Evolutionary conservation across 2,329 filamentous ascomycete genomes (phyloP), one percentile per base, ranked within the genome.

Genomic region (Colletotrichum filicis): DNA sequence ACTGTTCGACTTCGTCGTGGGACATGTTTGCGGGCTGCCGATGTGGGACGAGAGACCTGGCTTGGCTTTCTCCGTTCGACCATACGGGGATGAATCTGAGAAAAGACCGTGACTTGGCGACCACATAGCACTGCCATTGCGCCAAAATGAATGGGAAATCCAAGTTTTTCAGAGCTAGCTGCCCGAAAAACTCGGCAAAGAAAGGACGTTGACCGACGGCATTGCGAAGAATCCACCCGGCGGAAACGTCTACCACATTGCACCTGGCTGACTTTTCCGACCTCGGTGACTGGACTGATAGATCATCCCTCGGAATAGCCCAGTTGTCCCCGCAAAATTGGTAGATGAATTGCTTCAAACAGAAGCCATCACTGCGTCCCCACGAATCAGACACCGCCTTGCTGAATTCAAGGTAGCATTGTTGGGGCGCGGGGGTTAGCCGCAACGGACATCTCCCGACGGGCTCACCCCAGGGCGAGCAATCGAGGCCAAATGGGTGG

Each of bases 231-330:
- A 16, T 65, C 11, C 24, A 55, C 30, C 55, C 60, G 26, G 19
- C 71, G 26, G 42, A 57, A 64, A 69, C 30, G 46, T 35, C 53
- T 8, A 16, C 32, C 4, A 5, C 30, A 11, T 32, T 22, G 8
- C 19, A 42, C 57, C 49, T 12, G 19, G 66, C 11, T 49, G 30
- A 65, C 46, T 49, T 60, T 65, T 70, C 71, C 71, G 71, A 73
- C 32, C 46, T 61, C 66, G 66, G 71, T 73, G 60, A 70, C 46
- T 66, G 71, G 66, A 52, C 32, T 26, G 8, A 14, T 14, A 26
- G 58, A 37, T 66, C 46, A 46, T 22, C 22, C 16, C 16, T 42
- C 32, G 14, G 28, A 32, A 42, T 7, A 53, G 28, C 19, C 28
- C 42, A 32, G 19, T 30, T 6, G 19, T 35, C 26, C 19, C 30